Percentiles rank a stretch among this genome's conserved stretches.
Evolutionary conservation across 1,139 yeast genomes (phyloP).

Genomic region (Yamadazyma friedrichii): DNA sequence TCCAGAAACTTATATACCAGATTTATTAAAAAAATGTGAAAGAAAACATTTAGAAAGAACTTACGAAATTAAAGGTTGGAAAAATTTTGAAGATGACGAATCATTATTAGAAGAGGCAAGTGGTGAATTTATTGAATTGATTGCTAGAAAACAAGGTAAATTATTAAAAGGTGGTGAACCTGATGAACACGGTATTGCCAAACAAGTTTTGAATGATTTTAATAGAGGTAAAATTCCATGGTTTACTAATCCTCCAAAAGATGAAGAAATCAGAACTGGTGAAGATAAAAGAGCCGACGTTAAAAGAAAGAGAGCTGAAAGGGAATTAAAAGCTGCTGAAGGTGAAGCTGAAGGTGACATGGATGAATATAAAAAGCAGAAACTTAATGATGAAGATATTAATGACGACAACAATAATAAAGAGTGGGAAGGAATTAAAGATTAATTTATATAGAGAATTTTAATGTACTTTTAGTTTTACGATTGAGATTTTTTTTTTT

Average conservation of each 20-base stretch:
- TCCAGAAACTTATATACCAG: conserved; percentile 95
- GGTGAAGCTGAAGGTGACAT: conserved; percentile 13
- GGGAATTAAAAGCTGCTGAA: conserved; percentile 23
- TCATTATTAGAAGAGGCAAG: conserved; percentile 51
- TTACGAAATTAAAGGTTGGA: conserved; percentile 93
- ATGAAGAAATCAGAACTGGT: conserved; percentile 51
- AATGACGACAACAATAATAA: conserved; percentile 13
- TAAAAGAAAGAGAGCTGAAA: conserved; percentile 51
- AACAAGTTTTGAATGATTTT: conserved; percentile 87
- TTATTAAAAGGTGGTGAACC: conserved; percentile 97
- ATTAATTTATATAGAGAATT: conserved; percentile 10
- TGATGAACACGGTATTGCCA: conserved; percentile 91
- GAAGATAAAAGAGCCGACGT: conserved; percentile 55
- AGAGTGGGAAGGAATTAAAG: conserved; percentile 25
- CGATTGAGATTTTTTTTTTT: conserved; percentile 1
- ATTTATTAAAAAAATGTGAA: conserved; percentile 80
- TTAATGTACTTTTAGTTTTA: not conserved
- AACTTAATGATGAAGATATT: conserved; percentile 15
- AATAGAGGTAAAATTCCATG: conserved; percentile 97
- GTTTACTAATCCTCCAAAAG: conserved; percentile 93
- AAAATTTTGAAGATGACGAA: conserved; percentile 43
- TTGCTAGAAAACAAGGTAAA: conserved; percentile 92
- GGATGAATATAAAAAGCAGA: conserved; percentile 17
- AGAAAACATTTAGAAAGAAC: conserved; percentile 92
- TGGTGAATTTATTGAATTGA: conserved; percentile 78